phyloP scores from a whole-genome alignment of 257 asterid species.

The Coffea canephora region DNA sequence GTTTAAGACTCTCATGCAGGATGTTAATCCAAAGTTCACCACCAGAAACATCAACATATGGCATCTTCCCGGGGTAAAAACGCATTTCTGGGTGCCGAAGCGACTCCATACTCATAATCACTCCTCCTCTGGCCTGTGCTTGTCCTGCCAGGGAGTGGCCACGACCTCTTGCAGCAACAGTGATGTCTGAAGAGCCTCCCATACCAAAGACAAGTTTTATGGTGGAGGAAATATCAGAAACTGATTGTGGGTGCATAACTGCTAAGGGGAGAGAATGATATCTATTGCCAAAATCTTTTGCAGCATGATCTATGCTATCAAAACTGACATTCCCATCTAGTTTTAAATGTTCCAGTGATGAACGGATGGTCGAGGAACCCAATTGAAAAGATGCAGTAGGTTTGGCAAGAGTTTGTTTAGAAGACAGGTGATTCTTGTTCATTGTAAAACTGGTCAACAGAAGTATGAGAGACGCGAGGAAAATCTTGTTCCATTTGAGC shows the following conservation, averaged over 20 bases:
- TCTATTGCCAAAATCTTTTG: conserved; percentile 76
- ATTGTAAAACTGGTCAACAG: conserved; percentile 43
- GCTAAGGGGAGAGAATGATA: conserved; percentile 58
- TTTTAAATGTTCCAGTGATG: conserved; percentile 37
- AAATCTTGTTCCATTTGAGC: conserved; percentile 38
- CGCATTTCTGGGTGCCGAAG: conserved; percentile 45
- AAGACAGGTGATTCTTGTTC: conserved; percentile 35
- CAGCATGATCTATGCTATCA: conserved; percentile 42
- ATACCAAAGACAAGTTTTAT: conserved; percentile 45
- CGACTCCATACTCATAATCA: conserved; percentile 69
- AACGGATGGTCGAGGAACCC: conserved; percentile 23
- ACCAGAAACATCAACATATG: conserved; percentile 77
- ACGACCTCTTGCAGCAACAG: conserved; percentile 82
- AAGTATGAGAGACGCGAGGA: conserved; percentile 40
- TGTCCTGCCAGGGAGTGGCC: conserved; percentile 88
- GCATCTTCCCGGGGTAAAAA: conserved; percentile 41
- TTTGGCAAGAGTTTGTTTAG: conserved; percentile 32
- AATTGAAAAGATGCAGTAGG: conserved; percentile 24
- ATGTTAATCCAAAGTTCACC: conserved; percentile 88
- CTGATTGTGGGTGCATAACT: conserved; percentile 67
- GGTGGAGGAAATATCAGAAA: conserved; percentile 58
- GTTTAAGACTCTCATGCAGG: conserved; percentile 69
- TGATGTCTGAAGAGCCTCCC: conserved; percentile 47
- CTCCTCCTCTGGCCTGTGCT: conserved; percentile 70
- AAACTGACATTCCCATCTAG: conserved; percentile 62